Conservation (phyloP, 164 flowering plant genomes). For the Stephania yunnanensis region DNA sequence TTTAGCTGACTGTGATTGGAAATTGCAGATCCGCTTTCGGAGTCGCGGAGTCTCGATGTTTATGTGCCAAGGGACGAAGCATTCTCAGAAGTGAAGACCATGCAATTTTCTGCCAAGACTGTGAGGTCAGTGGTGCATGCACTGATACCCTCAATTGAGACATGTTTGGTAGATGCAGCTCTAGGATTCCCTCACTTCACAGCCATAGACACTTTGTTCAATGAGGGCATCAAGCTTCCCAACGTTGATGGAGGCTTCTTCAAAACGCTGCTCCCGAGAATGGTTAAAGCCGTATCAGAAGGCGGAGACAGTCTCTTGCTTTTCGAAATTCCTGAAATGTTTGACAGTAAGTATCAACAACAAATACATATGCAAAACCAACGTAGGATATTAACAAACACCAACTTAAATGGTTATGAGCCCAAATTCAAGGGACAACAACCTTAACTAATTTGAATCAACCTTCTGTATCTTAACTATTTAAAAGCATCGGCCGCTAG, state of each 20-base stretch:
- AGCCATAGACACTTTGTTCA: conserved; percentile 24
- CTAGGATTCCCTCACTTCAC: conserved; percentile 29
- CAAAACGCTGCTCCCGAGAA: conserved; percentile 12
- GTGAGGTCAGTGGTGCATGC: conserved; percentile 20
- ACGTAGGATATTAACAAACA: no score
- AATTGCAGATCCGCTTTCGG: conserved; percentile 29
- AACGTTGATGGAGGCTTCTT: not conserved
- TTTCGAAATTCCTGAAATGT: conserved; percentile 29
- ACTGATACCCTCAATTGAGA: conserved; percentile 19
- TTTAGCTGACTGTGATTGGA: no score
- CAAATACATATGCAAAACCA: no score
- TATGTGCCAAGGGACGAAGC: conserved; percentile 44
- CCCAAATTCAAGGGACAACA: no score
- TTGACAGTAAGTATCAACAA: conserved; percentile 11
- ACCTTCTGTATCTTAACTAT: no score
- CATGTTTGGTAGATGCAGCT: not conserved
- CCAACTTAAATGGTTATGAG: no score
- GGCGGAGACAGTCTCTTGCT: conserved; percentile 15
- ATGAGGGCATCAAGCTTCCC: conserved; percentile 20
- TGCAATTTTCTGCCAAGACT: conserved; percentile 14
- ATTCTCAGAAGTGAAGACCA: conserved; percentile 28
- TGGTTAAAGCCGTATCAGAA: conserved; percentile 11
- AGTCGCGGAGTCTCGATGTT: not conserved
- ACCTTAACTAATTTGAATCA: no score
- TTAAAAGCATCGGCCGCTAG: no score